Evolutionary conservation across 306 rosid genomes (phyloP), one percentile per base, ranked within the genome.

Genomic region (Betula pendula): DNA sequence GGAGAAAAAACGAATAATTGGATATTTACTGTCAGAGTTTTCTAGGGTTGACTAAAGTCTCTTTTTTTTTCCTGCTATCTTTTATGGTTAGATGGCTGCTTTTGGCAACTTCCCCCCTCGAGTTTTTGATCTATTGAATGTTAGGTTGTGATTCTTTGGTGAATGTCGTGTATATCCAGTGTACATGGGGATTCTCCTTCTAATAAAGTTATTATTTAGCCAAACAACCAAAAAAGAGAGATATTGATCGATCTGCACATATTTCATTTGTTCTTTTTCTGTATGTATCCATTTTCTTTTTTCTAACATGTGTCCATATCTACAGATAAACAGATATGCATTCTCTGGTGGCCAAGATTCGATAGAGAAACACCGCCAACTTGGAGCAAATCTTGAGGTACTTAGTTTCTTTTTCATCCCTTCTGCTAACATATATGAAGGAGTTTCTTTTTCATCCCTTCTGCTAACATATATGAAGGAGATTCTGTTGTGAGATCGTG

Each of bases 321-420:
- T 82, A 72, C 92, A 92, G 98, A 72, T 95, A 79, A 92, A 92
- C 82, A 87, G 43, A 58, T 74, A 88, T 81, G 98, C 98, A 31
- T 95, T 92, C 78, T 95, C 98, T 56, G 97, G 98, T 40, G 98
- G 98, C 63, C 97, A 90, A 86, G 98, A 95, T 88, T 88, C 97
- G 16, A 45, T 89, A 27, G 97, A 90, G 83, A 88, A 92, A 83
- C 99, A 95, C 80, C 87, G 96, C 75, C 85, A 87, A 82, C 85
- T 79, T 49, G 99, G 99, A 50, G 97, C 97, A 74, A 88, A 92
- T 89, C 93, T 94, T 0, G 97, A 95, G 95, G 98, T 91, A 83
- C 70, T 20, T 44, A 14, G 25, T 56, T 51, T 71, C 66, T 49
- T 77, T 40, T 27, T 63, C 47, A 53, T n/a, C 48, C 29, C 51